Base-by-base conservation (phyloP, 176 grass and related monocot genomes). In the Cymbopogon citratus region DNA sequence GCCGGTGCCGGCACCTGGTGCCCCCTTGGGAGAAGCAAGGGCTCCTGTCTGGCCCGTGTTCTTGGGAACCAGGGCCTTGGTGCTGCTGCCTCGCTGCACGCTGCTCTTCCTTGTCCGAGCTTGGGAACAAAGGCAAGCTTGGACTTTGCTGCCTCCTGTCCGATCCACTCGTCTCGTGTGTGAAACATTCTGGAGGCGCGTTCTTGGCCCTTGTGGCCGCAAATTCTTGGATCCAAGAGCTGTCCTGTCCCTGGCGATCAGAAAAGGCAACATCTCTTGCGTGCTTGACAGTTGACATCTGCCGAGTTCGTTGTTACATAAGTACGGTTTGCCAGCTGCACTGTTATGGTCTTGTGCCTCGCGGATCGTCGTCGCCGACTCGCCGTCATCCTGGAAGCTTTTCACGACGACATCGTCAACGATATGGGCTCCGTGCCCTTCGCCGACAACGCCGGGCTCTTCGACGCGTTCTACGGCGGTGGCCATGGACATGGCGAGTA, bases 31-130 rank as follows among this genome's bases (percentile, higher is more conserved):
- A 86, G 48, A 40, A 73, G 78, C 45, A 49, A n/a, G 56, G 0
- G 45, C 25, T 44, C 24, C 13, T 65, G 78, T 72, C 72, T 71
- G 48, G 52, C 36, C 78, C 24, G 73, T 70, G 78, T 40, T 57
- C 12, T 60, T 73, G 73, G 77, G 64, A 85, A 81, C 87, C 40
- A 43, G 13, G 29, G 63, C 82, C 11, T 89, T 51, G 87, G 66
- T 86, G 46, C 66, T 41, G 66, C 83, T 26, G 81, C 71, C 40
- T 48, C n/a, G n/a, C n/a, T n/a, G n/a, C n/a, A n/a, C 65, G 7
- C 61, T 79, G 63, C 3, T 33, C 14, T 19, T 63, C 61, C 59
- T 60, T 70, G 76, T 60, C 66, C 69, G 13, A 41, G 34, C 73
- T 71, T 43, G 79, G 73, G 65, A 51, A 51, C 52, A 73, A 0